Evolutionary conservation across 306 rosid species (phyloP).

Genomic region (Fragaria vesca): DNA sequence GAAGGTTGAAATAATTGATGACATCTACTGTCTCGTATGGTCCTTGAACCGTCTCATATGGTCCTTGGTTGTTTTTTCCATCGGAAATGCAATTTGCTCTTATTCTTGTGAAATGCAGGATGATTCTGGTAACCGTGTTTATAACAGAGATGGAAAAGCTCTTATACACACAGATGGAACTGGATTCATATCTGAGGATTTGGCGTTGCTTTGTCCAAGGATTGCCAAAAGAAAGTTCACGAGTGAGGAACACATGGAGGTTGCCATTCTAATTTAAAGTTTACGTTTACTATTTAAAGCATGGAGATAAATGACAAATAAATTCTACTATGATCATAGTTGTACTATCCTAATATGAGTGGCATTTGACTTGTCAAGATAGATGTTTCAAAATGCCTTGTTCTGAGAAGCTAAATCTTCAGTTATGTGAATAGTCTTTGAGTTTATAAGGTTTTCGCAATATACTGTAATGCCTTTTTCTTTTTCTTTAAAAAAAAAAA

Average conservation of each 20-base stretch:
- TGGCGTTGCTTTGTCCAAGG: slow-evolving; percentile 55
- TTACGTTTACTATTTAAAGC: not conserved
- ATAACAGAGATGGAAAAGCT: slow-evolving; percentile 34
- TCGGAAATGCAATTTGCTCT: not conserved
- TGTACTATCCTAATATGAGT: not conserved
- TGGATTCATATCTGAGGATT: slow-evolving; percentile 78
- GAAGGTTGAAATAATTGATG: slow-evolving; percentile 39
- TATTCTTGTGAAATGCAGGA: slow-evolving; percentile 42
- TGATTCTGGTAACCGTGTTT: slow-evolving; percentile 29
- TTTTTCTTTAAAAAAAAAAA: too few relatives aligned
- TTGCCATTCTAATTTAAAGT: slow-evolving; percentile 6
- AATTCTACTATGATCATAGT: not conserved
- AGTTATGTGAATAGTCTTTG: not conserved
- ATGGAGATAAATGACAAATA: not conserved
- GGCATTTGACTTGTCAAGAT: not conserved
- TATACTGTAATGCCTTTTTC: too few relatives aligned
- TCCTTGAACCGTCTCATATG: slow-evolving; percentile 6
- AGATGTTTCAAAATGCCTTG: not conserved
- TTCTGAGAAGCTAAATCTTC: not conserved
- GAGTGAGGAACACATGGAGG: slow-evolving; percentile 33
- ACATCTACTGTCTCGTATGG: slow-evolving; percentile 50
- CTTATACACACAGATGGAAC: slow-evolving; percentile 81
- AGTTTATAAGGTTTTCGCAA: too few relatives aligned
- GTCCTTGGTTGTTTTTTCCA: too few relatives aligned
- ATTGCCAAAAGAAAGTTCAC: slow-evolving; percentile 33